phyloP scores from a whole-genome alignment of 1,284 basidiomycete species.

The Flammula alnicola region DNA sequence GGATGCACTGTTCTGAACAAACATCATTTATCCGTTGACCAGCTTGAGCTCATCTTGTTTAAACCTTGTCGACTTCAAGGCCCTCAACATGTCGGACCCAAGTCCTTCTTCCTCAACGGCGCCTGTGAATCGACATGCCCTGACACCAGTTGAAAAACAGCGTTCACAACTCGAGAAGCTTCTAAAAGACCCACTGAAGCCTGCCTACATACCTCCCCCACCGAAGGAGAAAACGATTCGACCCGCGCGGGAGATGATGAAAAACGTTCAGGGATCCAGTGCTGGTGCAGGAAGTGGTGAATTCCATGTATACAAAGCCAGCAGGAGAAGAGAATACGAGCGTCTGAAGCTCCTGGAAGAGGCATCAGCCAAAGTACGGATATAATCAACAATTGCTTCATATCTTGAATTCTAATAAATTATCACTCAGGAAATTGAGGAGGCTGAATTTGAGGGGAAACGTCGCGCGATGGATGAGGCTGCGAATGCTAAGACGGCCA shows the following conservation, averaged over 20 bases:
- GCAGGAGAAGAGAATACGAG: slow-evolving; percentile 93
- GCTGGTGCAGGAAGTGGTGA: slow-evolving; percentile 94
- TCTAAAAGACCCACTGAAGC: slow-evolving; percentile 85
- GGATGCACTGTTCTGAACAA: too few species aligned
- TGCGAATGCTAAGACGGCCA: slow-evolving; percentile 87
- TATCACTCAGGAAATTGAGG: slow-evolving; percentile 61
- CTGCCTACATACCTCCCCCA: slow-evolving; percentile 74
- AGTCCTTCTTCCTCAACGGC: slow-evolving; percentile 26
- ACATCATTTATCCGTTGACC: too few species aligned
- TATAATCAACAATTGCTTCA: slow-evolving; percentile 5
- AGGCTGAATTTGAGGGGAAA: slow-evolving; percentile 68
- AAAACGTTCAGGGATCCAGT: slow-evolving; percentile 94
- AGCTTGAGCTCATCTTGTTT: too few species aligned
- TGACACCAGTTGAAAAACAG: slow-evolving; percentile 75
- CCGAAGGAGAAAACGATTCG: slow-evolving; percentile 82
- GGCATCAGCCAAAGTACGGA: slow-evolving; percentile 67
- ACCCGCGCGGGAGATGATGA: slow-evolving; percentile 93
- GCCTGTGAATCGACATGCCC: slow-evolving; percentile 61
- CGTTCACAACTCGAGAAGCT: slow-evolving; percentile 81
- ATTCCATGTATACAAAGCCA: slow-evolving; percentile 99
- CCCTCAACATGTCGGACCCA: slow-evolving; percentile 28
- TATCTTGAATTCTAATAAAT: slow-evolving; percentile 12
- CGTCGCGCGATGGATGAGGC: slow-evolving; percentile 65
- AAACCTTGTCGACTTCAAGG: too few species aligned
- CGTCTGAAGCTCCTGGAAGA: slow-evolving; percentile 92